phyloP scores from a whole-genome alignment of 1,139 yeast species.

The Kluyveromyces marxianus region DNA sequence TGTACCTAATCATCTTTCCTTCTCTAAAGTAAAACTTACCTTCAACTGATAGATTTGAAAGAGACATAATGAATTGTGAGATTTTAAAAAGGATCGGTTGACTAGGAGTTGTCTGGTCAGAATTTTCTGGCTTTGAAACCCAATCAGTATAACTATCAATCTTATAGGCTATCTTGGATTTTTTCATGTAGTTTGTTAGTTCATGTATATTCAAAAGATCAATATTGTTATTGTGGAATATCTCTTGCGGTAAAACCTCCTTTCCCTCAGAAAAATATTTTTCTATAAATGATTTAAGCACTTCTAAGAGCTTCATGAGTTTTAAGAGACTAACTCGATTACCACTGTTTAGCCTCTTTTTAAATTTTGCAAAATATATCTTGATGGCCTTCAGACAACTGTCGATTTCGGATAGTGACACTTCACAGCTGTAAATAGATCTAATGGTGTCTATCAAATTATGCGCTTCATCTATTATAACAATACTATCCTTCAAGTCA shows the following conservation, averaged over 20 bases:
- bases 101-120: constrained; percentile 11
- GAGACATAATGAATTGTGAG: constrained; percentile 53
- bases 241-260: constrained; percentile 43
- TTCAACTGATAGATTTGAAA: constrained; percentile 71
- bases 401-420: constrained; percentile 45
- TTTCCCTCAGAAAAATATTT: constrained; percentile 42
- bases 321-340: constrained; percentile 68
- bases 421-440: constrained; percentile 55
- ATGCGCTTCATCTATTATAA: constrained; percentile 91
- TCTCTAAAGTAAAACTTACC: constrained; percentile 66
- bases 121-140: constrained; percentile 16
- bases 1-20: constrained; percentile 45
- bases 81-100: constrained; percentile 60
- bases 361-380: constrained; percentile 52
- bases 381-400: constrained; percentile 38
- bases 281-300: constrained; percentile 42
- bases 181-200: constrained; percentile 54
- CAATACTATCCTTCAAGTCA: constrained; percentile 53
- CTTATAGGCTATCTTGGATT: constrained; percentile 76
- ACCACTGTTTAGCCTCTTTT: constrained; percentile 57
- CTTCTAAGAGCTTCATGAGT: constrained; percentile 48
- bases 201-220: constrained; percentile 67
- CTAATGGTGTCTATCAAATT: constrained; percentile 74
- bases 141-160: constrained; percentile 62
- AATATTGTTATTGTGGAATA: constrained; percentile 52